Conservation (phyloP, 441 rosid genomes). For the Croton setiger region DNA sequence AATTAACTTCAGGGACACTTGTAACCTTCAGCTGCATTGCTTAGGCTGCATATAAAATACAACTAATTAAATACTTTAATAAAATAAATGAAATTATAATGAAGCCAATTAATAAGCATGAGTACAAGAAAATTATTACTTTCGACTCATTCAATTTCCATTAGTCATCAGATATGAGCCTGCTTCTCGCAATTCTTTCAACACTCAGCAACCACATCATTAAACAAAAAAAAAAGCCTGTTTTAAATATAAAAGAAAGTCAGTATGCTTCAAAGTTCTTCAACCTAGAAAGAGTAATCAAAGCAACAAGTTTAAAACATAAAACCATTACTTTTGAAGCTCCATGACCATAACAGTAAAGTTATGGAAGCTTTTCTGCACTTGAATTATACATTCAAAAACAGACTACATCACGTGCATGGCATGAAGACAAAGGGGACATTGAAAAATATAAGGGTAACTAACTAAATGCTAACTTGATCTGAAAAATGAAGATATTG, state of each 20-base stretch:
- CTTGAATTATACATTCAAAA: background rate
- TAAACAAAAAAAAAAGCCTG: slow-evolving; percentile 12
- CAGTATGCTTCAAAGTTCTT: background rate
- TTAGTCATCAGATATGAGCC: slow-evolving; percentile 31
- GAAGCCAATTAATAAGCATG: background rate
- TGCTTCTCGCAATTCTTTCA: background rate
- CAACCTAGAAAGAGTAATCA: background rate
- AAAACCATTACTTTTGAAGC: background rate
- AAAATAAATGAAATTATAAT: slow-evolving; percentile 7
- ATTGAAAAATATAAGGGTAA: background rate
- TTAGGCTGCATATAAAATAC: slow-evolving; percentile 34
- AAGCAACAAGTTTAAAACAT: background rate
- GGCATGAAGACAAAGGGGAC: background rate
- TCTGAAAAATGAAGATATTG: background rate
- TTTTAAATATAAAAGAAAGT: background rate
- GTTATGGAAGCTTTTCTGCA: background rate
- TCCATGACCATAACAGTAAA: background rate
- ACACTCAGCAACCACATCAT: slow-evolving; percentile 7
- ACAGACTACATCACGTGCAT: background rate
- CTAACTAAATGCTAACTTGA: background rate
- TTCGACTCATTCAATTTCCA: slow-evolving; percentile 37
- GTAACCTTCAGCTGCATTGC: slow-evolving; percentile 36
- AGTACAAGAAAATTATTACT: slow-evolving; percentile 12
- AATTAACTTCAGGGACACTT: slow-evolving; percentile 58
- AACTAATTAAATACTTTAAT: slow-evolving; percentile 20